Conservation (phyloP, 306 rosid species). For the Pterocarpus santalinus region DNA sequence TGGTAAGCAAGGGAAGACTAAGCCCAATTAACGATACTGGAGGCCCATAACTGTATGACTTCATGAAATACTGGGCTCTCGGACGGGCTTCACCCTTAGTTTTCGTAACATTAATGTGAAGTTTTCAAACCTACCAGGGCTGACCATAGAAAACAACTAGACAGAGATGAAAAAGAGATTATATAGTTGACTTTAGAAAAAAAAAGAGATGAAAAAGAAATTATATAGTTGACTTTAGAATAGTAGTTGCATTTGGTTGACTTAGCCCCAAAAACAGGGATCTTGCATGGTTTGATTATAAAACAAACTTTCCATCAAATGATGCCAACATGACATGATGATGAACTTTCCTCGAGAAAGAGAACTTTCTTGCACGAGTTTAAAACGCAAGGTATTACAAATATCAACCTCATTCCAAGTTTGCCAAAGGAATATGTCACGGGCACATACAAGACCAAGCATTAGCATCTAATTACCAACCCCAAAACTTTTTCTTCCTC, state of each 20-base stretch:
- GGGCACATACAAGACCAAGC: background rate
- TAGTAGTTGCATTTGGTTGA: background rate
- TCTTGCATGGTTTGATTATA: background rate
- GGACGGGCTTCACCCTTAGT: background rate
- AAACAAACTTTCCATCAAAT: background rate
- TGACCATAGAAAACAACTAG: too few species aligned
- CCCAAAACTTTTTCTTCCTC: background rate
- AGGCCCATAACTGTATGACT: constrained; percentile 13
- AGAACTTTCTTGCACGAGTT: background rate
- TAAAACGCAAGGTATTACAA: background rate
- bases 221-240: background rate
- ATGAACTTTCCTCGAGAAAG: background rate
- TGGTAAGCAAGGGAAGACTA: background rate
- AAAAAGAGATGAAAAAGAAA: background rate
- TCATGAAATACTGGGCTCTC: background rate
- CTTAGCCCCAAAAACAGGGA: constrained; percentile 21
- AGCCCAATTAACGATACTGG: background rate
- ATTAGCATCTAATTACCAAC: background rate
- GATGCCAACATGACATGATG: background rate
- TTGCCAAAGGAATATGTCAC: background rate
- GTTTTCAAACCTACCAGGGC: background rate
- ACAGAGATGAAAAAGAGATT: too few species aligned
- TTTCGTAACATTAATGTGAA: background rate
- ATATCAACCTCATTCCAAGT: background rate
- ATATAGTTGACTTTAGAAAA: too few species aligned